phyloP scores from a whole-genome alignment of 2,329 filamentous ascomycete genomes.

The Lachnellula hyalina region DNA sequence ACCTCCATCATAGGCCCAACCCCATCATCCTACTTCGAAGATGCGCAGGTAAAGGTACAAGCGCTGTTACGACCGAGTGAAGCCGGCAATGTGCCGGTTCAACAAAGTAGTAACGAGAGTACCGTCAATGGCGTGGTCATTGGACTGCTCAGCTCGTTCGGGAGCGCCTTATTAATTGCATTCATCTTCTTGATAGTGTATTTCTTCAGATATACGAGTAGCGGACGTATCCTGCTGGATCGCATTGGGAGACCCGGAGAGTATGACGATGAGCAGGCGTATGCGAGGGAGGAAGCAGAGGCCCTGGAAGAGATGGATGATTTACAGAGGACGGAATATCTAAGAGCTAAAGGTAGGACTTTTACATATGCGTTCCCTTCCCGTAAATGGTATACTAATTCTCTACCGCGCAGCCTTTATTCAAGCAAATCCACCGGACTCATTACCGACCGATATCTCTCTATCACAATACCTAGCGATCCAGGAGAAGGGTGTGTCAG shows the following conservation, averaged over 20 bases:
- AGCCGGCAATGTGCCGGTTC: conserved; percentile 5
- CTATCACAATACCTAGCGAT: conserved; percentile 96
- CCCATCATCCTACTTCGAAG: conserved; percentile 3
- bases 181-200: conserved; percentile 78
- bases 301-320: conserved; percentile 96
- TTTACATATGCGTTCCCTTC: background rate
- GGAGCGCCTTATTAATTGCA: conserved; percentile 79
- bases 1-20: conserved; percentile 16
- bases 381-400: conserved; percentile 5
- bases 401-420: conserved; percentile 65
- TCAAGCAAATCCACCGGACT: conserved; percentile 90
- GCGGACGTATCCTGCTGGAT: conserved; percentile 87
- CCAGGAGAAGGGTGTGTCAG: conserved; percentile 98
- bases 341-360: conserved; percentile 82
- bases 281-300: conserved; percentile 88
- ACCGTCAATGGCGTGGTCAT: conserved; percentile 78
- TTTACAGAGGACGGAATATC: conserved; percentile 80
- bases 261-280: conserved; percentile 96
- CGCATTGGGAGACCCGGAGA: conserved; percentile 89
- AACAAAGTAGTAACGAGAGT: conserved; percentile 28
- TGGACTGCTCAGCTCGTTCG: conserved; percentile 89
- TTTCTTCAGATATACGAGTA: conserved; percentile 86
- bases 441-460: conserved; percentile 92
- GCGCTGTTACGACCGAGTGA: background rate
- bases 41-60: conserved; percentile 11